Base-by-base conservation (phyloP, 345 rosid genomes). In the Brassica juncea region DNA sequence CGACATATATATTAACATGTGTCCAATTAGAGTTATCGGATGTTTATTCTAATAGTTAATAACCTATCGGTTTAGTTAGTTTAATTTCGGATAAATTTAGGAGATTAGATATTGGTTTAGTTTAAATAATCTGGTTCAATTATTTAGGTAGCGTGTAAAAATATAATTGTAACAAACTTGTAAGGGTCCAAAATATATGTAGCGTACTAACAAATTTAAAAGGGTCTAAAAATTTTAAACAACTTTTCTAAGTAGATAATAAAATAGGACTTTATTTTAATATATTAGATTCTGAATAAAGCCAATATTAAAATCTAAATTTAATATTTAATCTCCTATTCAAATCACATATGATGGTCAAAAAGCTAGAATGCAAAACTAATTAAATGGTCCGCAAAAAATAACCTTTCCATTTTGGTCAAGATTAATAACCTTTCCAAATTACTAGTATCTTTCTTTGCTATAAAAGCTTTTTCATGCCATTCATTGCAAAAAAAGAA, bases 1-100 rank as follows among this genome's bases (percentile, higher is more conserved):
- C 44, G 9, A 37, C 8, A 37, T 37, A 8, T 9, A 8, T 37
- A 37, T 9, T 37, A 37, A 37, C 44, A 9, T 37, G 44, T 3
- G 44, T 37, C 44, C 44, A 37, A 37, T 37, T 37, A 37, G 9
- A 37, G 44, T 37, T 37, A 37, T 34, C 31, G 4, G 3, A 28
- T 28, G 31, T 28, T 28, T 28, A 28, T 28, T 28, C 31, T 39
- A 39, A 39, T 42, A 10, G 52, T 42, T 10, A 42, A 42, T 42
- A 42, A 10, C 52, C 90, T 80, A 92, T 42, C 5, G n/a, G 44
- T 42, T 42, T 42, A 42, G 52, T 42, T 42, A 2, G 14, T 42
- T 42, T 42, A 42, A 42, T 42, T 42, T 42, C n/a, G 0, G 52
- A 42, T 42, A n/a, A 4, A 11, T 42, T 42, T 42, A 42, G 14